Evolutionary conservation across 768 basidiomycete genomes (phyloP), one percentile per base, ranked within the genome.

Genomic region (Lepiota subincarnata): DNA sequence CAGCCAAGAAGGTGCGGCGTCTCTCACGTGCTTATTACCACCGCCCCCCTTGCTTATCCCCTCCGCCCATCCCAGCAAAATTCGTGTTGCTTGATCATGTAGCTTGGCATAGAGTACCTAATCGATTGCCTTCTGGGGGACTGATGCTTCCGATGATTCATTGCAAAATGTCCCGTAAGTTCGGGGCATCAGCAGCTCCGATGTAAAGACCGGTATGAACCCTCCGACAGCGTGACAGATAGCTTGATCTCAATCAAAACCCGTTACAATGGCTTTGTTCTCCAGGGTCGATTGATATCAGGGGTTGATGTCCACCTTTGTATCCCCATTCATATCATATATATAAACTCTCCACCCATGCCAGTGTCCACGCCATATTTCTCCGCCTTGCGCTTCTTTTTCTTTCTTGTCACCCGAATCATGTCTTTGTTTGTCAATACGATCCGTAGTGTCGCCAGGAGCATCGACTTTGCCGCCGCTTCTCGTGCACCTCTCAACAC

Each of bases 11-110:
- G 88, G 95, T 93, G 51, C 48, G 79, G 63, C 2, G 10, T 16
- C 46, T 26, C 44, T 55, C 42, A 14, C 20, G 22, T 38, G n/a
- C 50, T 19, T 55, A 16, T 35, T 35, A 6, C 22, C 37, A 42
- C 57, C 62, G 51, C 64, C 53, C 35, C n/a, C 36, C 13, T 36
- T 37, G 3, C 39, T 41, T 40, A 57, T 48, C 20, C 43, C n/a
- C 44, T 16, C 16, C n/a, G 50, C n/a, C 53, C 34, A 19, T 31
- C 53, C 26, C 66, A 94, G 91, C 92, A 96, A 91, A 97, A 97
- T 72, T 89, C 89, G 20, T 98, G 95, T 73, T 97, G 94, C 66
- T 77, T 90, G 57, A 73, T 96, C 69, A 89, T 89, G 87, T 90
- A 74, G 57, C 40, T 18, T 48, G n/a, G 19, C 39, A 22, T 56